These are phyloP conservation scores for Sporobolus alterniflorus DNA, from an alignment of 202 grass and related monocot species.

Conservation along the genomic window DNA sequence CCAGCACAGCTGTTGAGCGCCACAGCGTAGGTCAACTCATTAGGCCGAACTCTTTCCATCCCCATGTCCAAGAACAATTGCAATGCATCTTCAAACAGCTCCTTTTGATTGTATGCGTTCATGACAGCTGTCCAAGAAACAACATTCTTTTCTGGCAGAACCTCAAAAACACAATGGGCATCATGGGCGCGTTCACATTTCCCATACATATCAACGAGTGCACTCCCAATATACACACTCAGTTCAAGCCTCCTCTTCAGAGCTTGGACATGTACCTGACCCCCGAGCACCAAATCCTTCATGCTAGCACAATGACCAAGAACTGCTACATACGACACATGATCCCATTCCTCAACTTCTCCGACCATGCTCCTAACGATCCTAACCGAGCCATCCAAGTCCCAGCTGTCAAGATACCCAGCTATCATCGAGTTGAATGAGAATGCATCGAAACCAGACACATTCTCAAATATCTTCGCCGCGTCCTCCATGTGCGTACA, in stretches of 20 bases:
- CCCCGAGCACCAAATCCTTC: conserved; percentile 56
- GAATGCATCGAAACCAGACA: conserved; percentile 50
- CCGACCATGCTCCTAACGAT: conserved; percentile 50
- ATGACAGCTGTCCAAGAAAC: conserved; percentile 85
- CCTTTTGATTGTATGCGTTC: conserved; percentile 65
- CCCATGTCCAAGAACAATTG: conserved; percentile 74
- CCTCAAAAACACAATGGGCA: conserved; percentile 51
- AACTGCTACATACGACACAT: conserved; percentile 67
- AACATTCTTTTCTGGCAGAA: conserved; percentile 66
- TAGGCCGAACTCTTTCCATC: conserved; percentile 54
- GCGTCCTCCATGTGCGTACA: conserved; percentile 58
- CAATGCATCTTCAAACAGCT: conserved; percentile 73
- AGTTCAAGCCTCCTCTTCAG: conserved; percentile 64
- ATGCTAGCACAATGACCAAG: conserved; percentile 70
- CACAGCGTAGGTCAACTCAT: conserved; percentile 71
- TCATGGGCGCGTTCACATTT: conserved; percentile 55
- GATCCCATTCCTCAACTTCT: conserved; percentile 60
- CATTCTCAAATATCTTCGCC: conserved; percentile 38
- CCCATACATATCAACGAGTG: conserved; percentile 87
- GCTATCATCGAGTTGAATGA: conserved; percentile 75
- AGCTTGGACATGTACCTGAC: conserved; percentile 63
- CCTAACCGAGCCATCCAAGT: conserved; percentile 33
- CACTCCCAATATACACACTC: conserved; percentile 56
- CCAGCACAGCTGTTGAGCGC: conserved; percentile 69
- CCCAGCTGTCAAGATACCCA: conserved; percentile 62